Evolutionary conservation across 2,329 filamentous ascomycete genomes (phyloP).

Genomic region (Aspergillus hortae): DNA sequence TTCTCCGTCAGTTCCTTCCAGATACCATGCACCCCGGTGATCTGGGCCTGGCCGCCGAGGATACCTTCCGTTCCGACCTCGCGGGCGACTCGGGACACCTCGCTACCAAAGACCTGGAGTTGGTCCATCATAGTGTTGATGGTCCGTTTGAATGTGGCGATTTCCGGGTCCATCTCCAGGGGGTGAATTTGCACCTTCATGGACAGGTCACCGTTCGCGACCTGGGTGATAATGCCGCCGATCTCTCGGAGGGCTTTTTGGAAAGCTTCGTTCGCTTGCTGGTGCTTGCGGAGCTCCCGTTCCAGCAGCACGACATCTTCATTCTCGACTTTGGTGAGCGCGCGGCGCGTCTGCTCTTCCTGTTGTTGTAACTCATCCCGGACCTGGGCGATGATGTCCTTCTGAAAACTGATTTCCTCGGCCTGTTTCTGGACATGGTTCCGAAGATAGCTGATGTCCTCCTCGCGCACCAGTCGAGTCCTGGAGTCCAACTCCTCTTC

Average conservation of each 20-base stretch:
- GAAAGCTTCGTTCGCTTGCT: conserved; percentile 97
- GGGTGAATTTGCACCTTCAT: conserved; percentile 96
- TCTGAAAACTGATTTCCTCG: conserved; percentile 83
- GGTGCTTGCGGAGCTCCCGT: conserved; percentile 91
- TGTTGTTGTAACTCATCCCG: conserved; percentile 82
- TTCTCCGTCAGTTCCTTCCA: conserved; percentile 97
- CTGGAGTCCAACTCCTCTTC: conserved; percentile 52
- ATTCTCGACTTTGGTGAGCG: conserved; percentile 77
- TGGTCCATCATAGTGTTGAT: conserved; percentile 99
- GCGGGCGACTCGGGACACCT: conserved; percentile 89
- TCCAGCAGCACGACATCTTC: conserved; percentile 86
- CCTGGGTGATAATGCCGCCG: conserved; percentile 93
- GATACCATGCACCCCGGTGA: conserved; percentile 90
- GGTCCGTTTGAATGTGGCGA: conserved; percentile 94
- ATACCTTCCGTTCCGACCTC: conserved; percentile 96
- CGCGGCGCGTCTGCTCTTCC: conserved; percentile 77
- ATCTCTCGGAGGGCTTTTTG: conserved; percentile 96
- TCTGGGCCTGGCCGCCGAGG: conserved; percentile 87
- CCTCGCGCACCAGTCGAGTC: conserved; percentile 60
- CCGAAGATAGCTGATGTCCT: conserved; percentile 78
- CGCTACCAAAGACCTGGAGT: conserved; percentile 90
- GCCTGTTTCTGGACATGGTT: conserved; percentile 93
- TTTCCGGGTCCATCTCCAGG: conserved; percentile 96
- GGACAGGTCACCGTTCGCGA: conserved; percentile 89
- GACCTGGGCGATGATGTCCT: conserved; percentile 78